Conservation (phyloP, 805 yeast genomes). For the Candida mattraensis region DNA sequence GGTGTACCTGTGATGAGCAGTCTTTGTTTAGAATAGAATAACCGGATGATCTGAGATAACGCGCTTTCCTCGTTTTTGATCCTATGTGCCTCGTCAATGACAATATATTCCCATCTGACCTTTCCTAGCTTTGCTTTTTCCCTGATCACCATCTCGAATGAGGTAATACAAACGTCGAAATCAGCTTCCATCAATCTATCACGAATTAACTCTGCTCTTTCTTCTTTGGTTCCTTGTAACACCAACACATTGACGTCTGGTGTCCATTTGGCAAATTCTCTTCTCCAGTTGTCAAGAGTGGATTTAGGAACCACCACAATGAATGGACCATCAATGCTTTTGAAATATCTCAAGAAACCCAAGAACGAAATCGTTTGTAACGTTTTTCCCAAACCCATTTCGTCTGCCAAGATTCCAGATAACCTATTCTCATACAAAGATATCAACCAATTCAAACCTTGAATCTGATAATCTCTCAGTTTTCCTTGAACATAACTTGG, state of each 20-base stretch:
- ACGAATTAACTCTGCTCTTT: conserved; percentile 59
- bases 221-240: conserved; percentile 88
- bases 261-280: conserved; percentile 95
- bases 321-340: conserved; percentile 84
- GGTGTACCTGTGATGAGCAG: conserved; percentile 95
- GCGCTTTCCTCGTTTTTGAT: conserved; percentile 94
- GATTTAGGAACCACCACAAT: conserved; percentile 93
- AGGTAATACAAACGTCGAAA: conserved; percentile 87
- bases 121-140: conserved; percentile 81
- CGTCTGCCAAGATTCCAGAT: conserved; percentile 95
- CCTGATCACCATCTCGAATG: conserved; percentile 90
- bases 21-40: conserved; percentile 83
- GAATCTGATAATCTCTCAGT: conserved; percentile 88
- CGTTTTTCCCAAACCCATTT: conserved; percentile 97
- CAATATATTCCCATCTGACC: conserved; percentile 88
- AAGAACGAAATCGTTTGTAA: conserved; percentile 90
- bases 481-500: conserved; percentile 78
- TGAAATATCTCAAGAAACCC: conserved; percentile 80
- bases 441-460: conserved; percentile 94
- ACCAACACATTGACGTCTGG: conserved; percentile 88
- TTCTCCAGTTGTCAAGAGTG: conserved; percentile 92
- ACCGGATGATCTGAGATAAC: conserved; percentile 85
- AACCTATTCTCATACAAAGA: conserved; percentile 83
- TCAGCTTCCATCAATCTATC: conserved; percentile 63
- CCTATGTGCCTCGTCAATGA: conserved; percentile 96